Percentiles rank a stretch among this genome's conserved stretches.
Evolutionary conservation across 768 basidiomycete species (phyloP).

Genomic region (Sarcodon aspratus): DNA sequence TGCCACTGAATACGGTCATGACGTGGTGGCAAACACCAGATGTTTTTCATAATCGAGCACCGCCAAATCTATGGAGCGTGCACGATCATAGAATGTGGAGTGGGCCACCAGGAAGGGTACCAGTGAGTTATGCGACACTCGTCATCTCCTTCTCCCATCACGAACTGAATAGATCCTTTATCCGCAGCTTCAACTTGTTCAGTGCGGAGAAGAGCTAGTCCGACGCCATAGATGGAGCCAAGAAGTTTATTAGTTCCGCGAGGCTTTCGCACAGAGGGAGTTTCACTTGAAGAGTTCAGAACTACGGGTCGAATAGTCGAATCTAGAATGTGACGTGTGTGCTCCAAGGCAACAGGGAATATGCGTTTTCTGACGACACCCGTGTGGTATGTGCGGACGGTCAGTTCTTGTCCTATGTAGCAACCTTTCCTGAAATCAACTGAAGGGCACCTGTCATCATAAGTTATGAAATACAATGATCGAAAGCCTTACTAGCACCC

Average conservation of each 20-base stretch:
- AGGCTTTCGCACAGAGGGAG: conserved; percentile 39
- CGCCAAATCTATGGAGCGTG: too few relatives aligned
- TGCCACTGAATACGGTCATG: too few relatives aligned
- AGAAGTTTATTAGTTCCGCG: conserved; percentile 72
- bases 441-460: conserved; percentile 17
- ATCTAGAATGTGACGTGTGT: conserved; percentile 8
- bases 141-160: conserved; percentile 15
- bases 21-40: too few relatives aligned
- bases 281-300: conserved; percentile 16
- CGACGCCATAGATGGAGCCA: conserved; percentile 43
- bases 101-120: conserved; percentile 47
- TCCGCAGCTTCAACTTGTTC: conserved; percentile 57
- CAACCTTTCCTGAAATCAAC: conserved; percentile 98
- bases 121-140: conserved; percentile 33
- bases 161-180: conserved; percentile 33
- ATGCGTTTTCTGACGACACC: conserved; percentile 87
- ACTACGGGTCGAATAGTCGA: conserved; percentile 6
- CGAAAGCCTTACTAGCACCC: conserved; percentile 64
- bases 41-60: too few relatives aligned
- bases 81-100: too few relatives aligned
- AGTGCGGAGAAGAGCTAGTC: conserved; percentile 69
- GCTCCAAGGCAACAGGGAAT: conserved; percentile 55
- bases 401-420: conserved; percentile 95
- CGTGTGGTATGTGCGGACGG: conserved; percentile 92
- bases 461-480: neutral